Percentiles rank a stretch among this genome's conserved stretches.
These are phyloP conservation scores for Aspergillus hancockii DNA, from an alignment of 495 filamentous ascomycete species.

Conservation along the genomic window DNA sequence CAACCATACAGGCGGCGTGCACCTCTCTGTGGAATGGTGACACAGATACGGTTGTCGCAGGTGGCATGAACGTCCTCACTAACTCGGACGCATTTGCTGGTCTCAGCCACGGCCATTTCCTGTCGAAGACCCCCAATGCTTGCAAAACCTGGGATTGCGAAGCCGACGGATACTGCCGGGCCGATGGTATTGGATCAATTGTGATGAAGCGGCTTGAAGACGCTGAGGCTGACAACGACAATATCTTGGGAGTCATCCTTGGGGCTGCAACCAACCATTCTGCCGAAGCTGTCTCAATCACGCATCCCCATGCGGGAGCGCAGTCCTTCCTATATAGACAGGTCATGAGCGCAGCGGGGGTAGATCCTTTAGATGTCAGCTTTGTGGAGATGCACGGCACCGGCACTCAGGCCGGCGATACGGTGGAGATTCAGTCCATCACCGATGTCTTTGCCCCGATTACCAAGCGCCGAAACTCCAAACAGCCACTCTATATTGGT, in stretches of 20 bases:
- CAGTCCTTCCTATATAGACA: conserved; percentile 46
- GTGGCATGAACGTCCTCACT: background rate
- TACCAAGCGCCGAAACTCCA: background rate
- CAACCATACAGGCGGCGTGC: background rate
- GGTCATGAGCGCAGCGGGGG: conserved; percentile 43
- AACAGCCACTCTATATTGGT: conserved; percentile 22
- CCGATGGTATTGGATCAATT: conserved; percentile 33
- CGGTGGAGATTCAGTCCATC: conserved; percentile 29
- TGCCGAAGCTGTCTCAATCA: conserved; percentile 39
- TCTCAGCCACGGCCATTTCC: background rate
- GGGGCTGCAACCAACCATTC: conserved; percentile 39
- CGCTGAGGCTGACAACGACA: conserved; percentile 45
- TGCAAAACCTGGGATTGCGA: background rate
- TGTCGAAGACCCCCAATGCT: background rate
- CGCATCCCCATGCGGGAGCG: conserved; percentile 45
- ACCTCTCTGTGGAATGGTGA: background rate
- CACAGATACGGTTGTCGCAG: background rate
- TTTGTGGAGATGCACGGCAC: conserved; percentile 56
- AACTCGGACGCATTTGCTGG: background rate
- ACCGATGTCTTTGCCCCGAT: conserved; percentile 20
- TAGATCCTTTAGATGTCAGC: conserved; percentile 47
- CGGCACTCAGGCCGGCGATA: conserved; percentile 43
- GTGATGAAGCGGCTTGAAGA: conserved; percentile 47
- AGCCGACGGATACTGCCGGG: conserved; percentile 1
- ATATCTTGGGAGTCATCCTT: conserved; percentile 40